Conservation (phyloP, 2,329 filamentous ascomycete species). For the Aureobasidium sp. region DNA sequence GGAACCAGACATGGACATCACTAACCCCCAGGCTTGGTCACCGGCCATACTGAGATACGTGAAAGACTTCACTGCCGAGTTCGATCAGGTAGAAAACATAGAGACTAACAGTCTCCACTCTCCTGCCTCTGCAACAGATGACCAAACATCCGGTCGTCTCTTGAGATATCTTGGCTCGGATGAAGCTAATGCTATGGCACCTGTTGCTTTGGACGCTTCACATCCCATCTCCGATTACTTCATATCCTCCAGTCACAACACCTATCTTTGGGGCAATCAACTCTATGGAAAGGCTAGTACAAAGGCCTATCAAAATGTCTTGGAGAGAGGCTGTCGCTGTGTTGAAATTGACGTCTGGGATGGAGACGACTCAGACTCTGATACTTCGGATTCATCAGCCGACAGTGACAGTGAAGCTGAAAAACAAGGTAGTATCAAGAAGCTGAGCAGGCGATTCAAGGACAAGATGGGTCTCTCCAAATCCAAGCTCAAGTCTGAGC, state of each 20-base stretch:
- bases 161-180: conserved; percentile 52
- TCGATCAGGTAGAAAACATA: not conserved
- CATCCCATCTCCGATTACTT: conserved; percentile 89
- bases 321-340: conserved; percentile 91
- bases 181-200: conserved; percentile 51
- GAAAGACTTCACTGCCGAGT: conserved; percentile 8
- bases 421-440: conserved; percentile 36
- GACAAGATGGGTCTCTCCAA: conserved; percentile 28
- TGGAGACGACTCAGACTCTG: conserved; percentile 58
- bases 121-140: not conserved
- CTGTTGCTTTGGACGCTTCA: conserved; percentile 35
- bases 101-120: not conserved
- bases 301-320: conserved; percentile 92
- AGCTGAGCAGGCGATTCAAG: conserved; percentile 33
- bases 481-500: conserved; percentile 27
- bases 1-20: not conserved
- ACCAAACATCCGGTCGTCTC: conserved; percentile 44
- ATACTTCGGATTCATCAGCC: conserved; percentile 7
- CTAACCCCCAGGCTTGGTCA: conserved; percentile 1
- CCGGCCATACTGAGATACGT: conserved; percentile 9
- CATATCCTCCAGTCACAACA: conserved; percentile 99
- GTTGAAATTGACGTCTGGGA: conserved; percentile 99
- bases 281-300: conserved; percentile 91
- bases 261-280: conserved; percentile 92
- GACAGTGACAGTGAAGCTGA: conserved; percentile 30